These are phyloP conservation scores for Tuber aestivum DNA, from an alignment of 495 filamentous ascomycete genomes.

Conservation along the genomic window DNA sequence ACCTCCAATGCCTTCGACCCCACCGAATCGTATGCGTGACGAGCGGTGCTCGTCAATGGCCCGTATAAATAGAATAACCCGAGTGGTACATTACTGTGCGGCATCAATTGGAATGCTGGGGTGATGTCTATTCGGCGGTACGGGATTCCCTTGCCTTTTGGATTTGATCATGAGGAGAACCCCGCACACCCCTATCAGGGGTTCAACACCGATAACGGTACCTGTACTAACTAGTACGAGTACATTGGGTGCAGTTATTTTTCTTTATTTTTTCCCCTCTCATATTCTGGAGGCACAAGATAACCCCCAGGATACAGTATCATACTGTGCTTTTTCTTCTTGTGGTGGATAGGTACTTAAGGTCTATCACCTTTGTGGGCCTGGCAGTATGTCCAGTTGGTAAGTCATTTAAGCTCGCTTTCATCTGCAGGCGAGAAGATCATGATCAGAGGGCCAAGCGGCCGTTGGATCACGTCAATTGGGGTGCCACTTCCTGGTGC, in stretches of 20 bases:
- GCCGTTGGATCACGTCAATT: neutral
- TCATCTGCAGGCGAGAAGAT: neutral
- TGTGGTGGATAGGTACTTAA: neutral
- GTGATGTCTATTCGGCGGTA: neutral
- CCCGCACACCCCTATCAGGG: neutral
- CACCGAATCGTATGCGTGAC: neutral
- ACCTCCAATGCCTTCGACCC: neutral
- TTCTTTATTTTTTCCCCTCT: neutral
- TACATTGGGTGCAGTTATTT: neutral
- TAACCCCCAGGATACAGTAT: neutral
- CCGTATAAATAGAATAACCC: neutral
- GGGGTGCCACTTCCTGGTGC: neutral
- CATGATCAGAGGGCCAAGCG: neutral
- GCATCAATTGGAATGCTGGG: neutral
- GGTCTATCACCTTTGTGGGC: neutral
- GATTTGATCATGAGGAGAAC: neutral
- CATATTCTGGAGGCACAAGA: neutral
- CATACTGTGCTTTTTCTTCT: neutral
- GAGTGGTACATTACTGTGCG: neutral
- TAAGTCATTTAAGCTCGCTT: neutral
- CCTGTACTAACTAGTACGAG: neutral
- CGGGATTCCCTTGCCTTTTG: neutral
- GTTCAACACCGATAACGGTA: neutral
- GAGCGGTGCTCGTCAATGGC: neutral
- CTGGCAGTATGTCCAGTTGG: neutral